phyloP scores from a whole-genome alignment of 352 stramenopile genomes.

The Globisporangium parvum region DNA sequence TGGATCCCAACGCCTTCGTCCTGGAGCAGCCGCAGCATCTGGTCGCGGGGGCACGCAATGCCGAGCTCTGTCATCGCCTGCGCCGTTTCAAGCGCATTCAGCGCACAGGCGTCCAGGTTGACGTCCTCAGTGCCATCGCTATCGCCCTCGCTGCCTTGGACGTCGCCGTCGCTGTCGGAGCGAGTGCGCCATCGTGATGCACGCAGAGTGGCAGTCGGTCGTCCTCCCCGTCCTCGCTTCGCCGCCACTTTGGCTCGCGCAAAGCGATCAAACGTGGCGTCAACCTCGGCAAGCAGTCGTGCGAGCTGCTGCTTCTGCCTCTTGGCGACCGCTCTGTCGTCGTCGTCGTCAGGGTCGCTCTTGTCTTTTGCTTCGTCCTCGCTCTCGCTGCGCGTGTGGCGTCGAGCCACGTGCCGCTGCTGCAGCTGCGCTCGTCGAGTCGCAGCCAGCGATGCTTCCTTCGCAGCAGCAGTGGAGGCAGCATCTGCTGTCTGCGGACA shows the following conservation, averaged over 20 bases:
- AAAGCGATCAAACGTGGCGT: conserved; percentile 19
- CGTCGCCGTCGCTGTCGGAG: neutral
- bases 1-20: conserved; percentile 34
- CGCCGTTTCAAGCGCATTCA: conserved; percentile 45
- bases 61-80: conserved; percentile 73
- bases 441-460: conserved; percentile 3
- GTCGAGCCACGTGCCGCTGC: neutral
- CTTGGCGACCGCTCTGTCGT: conserved; percentile 1
- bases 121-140: conserved; percentile 26
- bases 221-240: neutral
- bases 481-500: conserved; percentile 27
- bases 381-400: conserved; percentile 4
- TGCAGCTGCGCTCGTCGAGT: conserved; percentile 6
- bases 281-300: conserved; percentile 9
- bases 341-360: neutral
- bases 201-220: neutral
- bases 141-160: no score
- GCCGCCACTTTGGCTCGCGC: conserved; percentile 1
- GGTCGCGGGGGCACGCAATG: conserved; percentile 45
- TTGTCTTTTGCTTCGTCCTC: conserved; percentile 3
- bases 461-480: neutral
- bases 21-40: conserved; percentile 54
- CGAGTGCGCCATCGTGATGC: neutral
- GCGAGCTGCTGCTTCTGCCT: conserved; percentile 9
- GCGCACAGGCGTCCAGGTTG: conserved; percentile 2